Evolutionary conservation across 106 monocot genomes (phyloP).

Genomic region (Triglochin maritima): DNA sequence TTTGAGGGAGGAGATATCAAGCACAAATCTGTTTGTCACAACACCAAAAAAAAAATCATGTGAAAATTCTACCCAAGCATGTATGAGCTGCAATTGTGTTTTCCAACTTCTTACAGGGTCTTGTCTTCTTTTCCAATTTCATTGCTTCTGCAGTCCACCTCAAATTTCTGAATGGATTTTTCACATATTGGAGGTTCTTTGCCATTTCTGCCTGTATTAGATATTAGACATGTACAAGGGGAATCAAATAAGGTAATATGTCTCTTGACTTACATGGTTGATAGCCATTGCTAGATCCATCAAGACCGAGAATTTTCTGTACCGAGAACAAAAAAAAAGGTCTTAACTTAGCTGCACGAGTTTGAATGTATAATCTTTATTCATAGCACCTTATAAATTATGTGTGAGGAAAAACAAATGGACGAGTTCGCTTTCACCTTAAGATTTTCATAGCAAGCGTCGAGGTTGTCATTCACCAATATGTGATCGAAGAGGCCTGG

Average conservation of each 20-base stretch:
- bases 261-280: constrained; percentile 32
- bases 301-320: constrained; percentile 57
- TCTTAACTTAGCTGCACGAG: neutral
- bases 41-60: neutral
- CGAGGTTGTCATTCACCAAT: constrained; percentile 82
- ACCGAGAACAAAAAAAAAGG: neutral
- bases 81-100: neutral
- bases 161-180: constrained; percentile 29
- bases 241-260: neutral
- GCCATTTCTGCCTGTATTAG: constrained; percentile 25
- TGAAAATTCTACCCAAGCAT: neutral
- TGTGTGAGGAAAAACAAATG: neutral
- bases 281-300: constrained; percentile 16
- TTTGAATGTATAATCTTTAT: no score
- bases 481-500: constrained; percentile 67
- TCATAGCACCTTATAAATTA: neutral
- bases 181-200: constrained; percentile 13
- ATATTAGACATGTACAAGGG: neutral
- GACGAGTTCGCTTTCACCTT: constrained; percentile 35
- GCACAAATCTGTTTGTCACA: constrained; percentile 22
- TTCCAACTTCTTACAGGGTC: constrained; percentile 32
- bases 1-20: constrained; percentile 47
- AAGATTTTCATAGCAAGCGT: constrained; percentile 57
- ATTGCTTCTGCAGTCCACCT: constrained; percentile 26
- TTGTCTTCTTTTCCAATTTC: constrained; percentile 9